Conservation (phyloP, 78 protist species). For the Cavenderia fasciculata region DNA sequence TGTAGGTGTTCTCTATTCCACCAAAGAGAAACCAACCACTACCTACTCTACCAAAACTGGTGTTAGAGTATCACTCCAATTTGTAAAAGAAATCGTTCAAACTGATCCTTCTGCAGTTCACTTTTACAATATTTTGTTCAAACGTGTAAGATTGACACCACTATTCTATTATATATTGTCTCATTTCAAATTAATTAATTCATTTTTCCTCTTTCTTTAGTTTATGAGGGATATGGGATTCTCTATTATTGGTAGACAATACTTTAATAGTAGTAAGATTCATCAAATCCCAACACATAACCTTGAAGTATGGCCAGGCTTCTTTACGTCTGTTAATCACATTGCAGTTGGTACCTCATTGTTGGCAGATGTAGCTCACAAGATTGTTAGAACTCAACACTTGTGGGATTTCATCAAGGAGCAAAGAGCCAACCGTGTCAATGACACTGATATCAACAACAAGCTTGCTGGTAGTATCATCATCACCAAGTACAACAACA, state of each 20-base stretch:
- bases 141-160: not conserved
- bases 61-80: not conserved
- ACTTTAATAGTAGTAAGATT: not conserved
- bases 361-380: not conserved
- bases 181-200: not conserved
- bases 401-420: constrained; percentile 12
- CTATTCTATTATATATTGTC: not conserved
- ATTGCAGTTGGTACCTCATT: constrained; percentile 5
- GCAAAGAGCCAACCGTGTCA: not conserved
- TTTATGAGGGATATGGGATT: not conserved
- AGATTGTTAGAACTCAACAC: not conserved
- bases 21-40: not conserved
- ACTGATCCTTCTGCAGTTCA: not conserved
- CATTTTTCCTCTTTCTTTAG: not conserved
- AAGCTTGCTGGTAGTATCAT: constrained; percentile 1
- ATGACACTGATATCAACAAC: not conserved
- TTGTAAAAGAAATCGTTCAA: not conserved
- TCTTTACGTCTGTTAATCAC: not conserved
- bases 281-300: not conserved
- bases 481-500: constrained; percentile 11
- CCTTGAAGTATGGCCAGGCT: constrained; percentile 11
- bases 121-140: not conserved
- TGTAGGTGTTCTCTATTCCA: not conserved
- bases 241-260: not conserved
- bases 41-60: too few species aligned